Evolutionary conservation across 306 rosid species (phyloP).

Genomic region (Hylodesmum podocarpum): DNA sequence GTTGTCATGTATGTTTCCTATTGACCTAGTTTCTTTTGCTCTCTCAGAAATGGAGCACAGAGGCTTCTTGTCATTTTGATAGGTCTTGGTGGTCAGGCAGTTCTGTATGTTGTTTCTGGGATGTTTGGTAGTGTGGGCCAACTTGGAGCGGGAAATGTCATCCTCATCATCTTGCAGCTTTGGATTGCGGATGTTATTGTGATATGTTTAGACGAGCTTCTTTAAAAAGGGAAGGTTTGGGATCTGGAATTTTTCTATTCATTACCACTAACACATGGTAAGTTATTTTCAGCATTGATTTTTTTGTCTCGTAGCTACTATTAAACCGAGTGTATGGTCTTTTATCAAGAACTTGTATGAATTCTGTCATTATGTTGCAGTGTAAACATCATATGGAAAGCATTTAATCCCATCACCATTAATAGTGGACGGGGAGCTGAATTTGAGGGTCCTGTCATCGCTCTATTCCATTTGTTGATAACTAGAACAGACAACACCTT

Average conservation of each 20-base stretch:
- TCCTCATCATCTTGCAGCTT: constrained; percentile 69
- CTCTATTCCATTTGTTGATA: constrained; percentile 51
- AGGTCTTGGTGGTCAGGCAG: constrained; percentile 77
- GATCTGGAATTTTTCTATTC: constrained; percentile 81
- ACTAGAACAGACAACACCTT: constrained; percentile 55
- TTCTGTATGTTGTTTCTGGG: constrained; percentile 75
- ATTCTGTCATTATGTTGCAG: constrained; percentile 30
- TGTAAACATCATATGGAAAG: constrained; percentile 62
- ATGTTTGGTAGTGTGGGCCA: constrained; percentile 85
- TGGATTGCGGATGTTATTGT: constrained; percentile 78
- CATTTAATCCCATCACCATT: constrained; percentile 60
- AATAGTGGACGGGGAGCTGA: constrained; percentile 61
- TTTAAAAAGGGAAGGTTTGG: constrained; percentile 80
- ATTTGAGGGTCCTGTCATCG: constrained; percentile 65
- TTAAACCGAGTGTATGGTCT: neutral
- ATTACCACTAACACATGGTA: constrained; percentile 78
- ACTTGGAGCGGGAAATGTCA: constrained; percentile 79
- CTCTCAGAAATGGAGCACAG: constrained; percentile 68
- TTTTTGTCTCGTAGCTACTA: neutral
- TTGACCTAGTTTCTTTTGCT: neutral
- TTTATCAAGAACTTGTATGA: neutral
- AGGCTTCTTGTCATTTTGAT: constrained; percentile 76
- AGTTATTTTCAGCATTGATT: constrained; percentile 17
- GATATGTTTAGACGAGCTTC: constrained; percentile 77
- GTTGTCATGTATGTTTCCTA: neutral